phyloP scores from a whole-genome alignment of 345 rosid species.

The Citrus mangshanensis region DNA sequence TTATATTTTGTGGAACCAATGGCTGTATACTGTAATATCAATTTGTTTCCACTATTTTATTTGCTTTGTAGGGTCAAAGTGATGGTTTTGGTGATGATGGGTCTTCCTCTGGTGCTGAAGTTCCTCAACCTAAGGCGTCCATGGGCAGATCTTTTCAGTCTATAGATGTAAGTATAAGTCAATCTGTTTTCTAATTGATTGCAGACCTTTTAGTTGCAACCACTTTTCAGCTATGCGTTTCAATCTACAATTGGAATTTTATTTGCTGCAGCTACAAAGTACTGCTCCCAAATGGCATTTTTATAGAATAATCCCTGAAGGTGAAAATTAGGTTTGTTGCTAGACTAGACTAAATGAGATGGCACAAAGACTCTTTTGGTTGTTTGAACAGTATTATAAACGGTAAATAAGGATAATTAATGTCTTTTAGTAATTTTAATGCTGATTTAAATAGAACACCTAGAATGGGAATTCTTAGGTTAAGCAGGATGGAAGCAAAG shows the following conservation, averaged over 20 bases:
- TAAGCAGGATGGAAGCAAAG: neutral
- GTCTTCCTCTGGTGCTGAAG: constrained; percentile 47
- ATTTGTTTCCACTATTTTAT: neutral
- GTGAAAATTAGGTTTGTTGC: neutral
- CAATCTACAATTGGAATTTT: neutral
- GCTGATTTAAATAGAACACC: neutral
- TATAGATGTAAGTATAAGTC: constrained; percentile 41
- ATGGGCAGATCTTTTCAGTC: constrained; percentile 40
- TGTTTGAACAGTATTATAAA: neutral
- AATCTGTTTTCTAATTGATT: constrained; percentile 5
- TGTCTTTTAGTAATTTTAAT: neutral
- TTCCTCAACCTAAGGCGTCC: constrained; percentile 46
- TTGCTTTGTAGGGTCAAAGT: constrained; percentile 33
- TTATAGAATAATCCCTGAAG: neutral
- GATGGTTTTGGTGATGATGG: constrained; percentile 37
- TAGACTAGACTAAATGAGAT: neutral
- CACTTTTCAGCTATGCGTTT: neutral
- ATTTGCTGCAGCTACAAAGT: neutral
- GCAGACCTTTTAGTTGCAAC: neutral
- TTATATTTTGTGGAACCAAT: neutral
- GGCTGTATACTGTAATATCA: neutral
- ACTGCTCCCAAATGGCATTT: neutral
- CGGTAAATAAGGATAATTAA: neutral
- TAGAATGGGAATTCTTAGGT: neutral
- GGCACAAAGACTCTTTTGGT: neutral